Evolutionary conservation across 305 asterid species (phyloP).

Genomic region (Coffea humblotiana): DNA sequence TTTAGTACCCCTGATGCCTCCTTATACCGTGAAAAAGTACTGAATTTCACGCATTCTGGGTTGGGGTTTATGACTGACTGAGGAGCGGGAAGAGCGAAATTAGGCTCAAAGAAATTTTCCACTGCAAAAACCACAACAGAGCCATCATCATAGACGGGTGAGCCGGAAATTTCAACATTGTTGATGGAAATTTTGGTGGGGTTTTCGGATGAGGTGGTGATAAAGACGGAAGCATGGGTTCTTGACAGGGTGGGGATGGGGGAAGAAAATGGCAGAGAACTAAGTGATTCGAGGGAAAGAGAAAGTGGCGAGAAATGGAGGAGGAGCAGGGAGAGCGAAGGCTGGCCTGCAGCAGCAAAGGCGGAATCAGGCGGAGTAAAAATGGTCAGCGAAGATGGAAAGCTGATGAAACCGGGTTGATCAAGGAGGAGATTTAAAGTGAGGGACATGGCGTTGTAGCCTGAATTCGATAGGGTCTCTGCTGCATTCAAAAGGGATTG

Average conservation of each 20-base stretch:
- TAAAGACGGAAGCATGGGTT: constrained; percentile 35
- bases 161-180: constrained; percentile 33
- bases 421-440: constrained; percentile 54
- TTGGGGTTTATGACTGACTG: background rate
- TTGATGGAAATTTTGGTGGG: constrained; percentile 42
- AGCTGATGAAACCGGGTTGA: constrained; percentile 30
- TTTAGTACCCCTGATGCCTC: constrained; percentile 54
- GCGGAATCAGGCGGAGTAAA: constrained; percentile 73
- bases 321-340: constrained; percentile 58
- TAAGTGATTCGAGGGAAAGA: constrained; percentile 53
- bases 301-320: constrained; percentile 72
- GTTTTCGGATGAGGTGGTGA: constrained; percentile 32
- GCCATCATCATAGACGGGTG: constrained; percentile 73
- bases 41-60: constrained; percentile 41
- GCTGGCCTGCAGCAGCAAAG: constrained; percentile 58
- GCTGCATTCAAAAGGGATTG: constrained; percentile 54
- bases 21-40: constrained; percentile 33
- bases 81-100: constrained; percentile 30
- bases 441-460: constrained; percentile 69
- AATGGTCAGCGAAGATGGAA: constrained; percentile 44
- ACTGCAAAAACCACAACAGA: constrained; percentile 50
- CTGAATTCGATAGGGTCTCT: constrained; percentile 63
- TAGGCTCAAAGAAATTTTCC: constrained; percentile 47
- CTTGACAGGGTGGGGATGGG: constrained; percentile 58
- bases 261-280: constrained; percentile 56